Conservation (phyloP, 371 early-diverging fungal genomes). For the Apophysomyces ossiformis region DNA sequence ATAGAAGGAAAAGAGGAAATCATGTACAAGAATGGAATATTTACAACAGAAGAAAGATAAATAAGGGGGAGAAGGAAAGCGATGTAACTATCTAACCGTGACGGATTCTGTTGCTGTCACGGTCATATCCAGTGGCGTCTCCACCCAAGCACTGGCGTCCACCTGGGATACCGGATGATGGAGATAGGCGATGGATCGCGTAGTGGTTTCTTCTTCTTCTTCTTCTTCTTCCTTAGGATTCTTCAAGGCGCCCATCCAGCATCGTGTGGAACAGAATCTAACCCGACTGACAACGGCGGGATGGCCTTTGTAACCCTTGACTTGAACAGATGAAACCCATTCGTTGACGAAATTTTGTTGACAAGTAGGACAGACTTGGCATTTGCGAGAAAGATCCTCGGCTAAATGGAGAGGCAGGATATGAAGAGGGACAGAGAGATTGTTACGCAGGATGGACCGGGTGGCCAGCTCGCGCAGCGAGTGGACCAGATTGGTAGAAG, state of each 20-base stretch:
- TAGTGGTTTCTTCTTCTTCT: background rate
- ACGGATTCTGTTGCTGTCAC: background rate
- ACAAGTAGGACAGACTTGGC: constrained; percentile 52
- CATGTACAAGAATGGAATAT: background rate
- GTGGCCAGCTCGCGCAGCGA: constrained; percentile 42
- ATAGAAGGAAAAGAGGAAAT: background rate
- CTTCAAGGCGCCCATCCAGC: constrained; percentile 46
- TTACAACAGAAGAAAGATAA: background rate
- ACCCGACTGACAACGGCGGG: constrained; percentile 65
- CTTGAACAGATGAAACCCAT: constrained; percentile 66
- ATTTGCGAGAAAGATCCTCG: constrained; percentile 45
- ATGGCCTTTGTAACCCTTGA: constrained; percentile 64
- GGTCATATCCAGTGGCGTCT: background rate
- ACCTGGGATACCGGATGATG: constrained; percentile 9
- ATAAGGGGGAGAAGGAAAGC: background rate
- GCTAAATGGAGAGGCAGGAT: constrained; percentile 49
- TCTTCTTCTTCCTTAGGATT: background rate
- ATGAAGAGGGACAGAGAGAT: constrained; percentile 25
- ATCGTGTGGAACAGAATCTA: constrained; percentile 57
- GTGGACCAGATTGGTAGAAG: constrained; percentile 27
- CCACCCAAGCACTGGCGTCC: constrained; percentile 2
- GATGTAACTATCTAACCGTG: background rate
- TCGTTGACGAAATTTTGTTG: constrained; percentile 61
- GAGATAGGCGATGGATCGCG: constrained; percentile 7
- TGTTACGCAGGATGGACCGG: constrained; percentile 29